Evolutionary conservation across 768 basidiomycete species (phyloP).

Genomic region (Tylopilus felleus): DNA sequence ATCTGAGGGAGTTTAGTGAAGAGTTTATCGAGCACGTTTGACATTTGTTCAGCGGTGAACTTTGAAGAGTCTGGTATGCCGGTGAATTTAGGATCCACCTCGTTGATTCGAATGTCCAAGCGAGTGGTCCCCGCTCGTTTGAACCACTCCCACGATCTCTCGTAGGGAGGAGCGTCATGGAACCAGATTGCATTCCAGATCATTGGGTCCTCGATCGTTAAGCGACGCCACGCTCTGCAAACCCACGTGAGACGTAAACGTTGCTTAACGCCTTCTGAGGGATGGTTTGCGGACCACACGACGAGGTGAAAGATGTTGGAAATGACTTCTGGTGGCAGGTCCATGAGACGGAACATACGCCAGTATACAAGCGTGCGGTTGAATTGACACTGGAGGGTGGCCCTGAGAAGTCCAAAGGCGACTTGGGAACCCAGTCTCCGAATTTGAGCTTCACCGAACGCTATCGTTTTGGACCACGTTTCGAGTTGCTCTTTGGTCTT

Average conservation of each 20-base stretch:
- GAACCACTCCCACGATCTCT: constrained; percentile 54
- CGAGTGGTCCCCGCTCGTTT: constrained; percentile 51
- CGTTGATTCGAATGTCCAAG: constrained; percentile 63
- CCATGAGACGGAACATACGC: constrained; percentile 53
- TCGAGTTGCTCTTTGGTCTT: constrained; percentile 1
- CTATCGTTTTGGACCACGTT: constrained; percentile 18
- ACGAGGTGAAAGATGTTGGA: constrained; percentile 60
- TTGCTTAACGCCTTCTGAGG: constrained; percentile 32
- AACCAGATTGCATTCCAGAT: constrained; percentile 70
- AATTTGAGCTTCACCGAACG: constrained; percentile 21
- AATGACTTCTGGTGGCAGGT: constrained; percentile 65
- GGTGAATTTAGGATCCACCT: constrained; percentile 26
- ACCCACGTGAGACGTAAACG: constrained; percentile 57
- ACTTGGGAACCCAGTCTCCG: constrained; percentile 19
- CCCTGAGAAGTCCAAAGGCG: constrained; percentile 4
- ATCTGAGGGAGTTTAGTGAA: constrained; percentile 54
- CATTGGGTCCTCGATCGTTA: constrained; percentile 46
- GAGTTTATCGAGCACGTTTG: constrained; percentile 46
- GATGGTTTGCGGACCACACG: constrained; percentile 47
- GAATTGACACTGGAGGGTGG: constrained; percentile 19
- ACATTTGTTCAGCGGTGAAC: constrained; percentile 44
- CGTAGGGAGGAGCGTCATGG: constrained; percentile 46
- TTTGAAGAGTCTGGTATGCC: constrained; percentile 27
- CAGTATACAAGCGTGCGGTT: constrained; percentile 30
- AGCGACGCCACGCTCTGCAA: constrained; percentile 52